phyloP scores from a whole-genome alignment of 768 basidiomycete genomes.

The Auricularia auricula-judae region DNA sequence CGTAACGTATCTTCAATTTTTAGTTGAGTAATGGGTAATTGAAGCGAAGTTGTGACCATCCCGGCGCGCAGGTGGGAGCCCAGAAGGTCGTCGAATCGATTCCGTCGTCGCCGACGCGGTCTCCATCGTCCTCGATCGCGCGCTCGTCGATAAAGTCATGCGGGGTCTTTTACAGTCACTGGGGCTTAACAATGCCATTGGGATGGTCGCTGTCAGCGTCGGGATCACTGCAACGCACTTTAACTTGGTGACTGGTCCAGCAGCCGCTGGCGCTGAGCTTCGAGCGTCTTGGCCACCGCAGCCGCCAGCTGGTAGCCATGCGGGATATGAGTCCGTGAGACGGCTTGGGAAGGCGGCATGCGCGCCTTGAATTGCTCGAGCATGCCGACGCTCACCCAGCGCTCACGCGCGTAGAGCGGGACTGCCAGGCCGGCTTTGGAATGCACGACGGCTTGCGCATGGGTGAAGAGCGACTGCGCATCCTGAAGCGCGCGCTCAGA shows the following conservation, averaged over 20 bases:
- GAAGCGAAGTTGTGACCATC: too few species aligned
- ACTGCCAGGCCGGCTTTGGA: constrained; percentile 54
- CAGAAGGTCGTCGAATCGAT: constrained; percentile 35
- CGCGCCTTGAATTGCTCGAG: constrained; percentile 65
- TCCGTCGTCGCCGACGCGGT: constrained; percentile 63
- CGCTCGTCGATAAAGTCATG: constrained; percentile 81
- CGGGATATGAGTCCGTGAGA: too few species aligned
- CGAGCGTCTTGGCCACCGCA: constrained; percentile 61
- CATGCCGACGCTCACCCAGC: constrained; percentile 66
- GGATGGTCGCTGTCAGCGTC: neutral
- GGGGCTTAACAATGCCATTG: constrained; percentile 47
- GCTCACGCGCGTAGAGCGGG: constrained; percentile 67
- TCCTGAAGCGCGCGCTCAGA: constrained; percentile 76
- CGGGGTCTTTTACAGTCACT: constrained; percentile 40
- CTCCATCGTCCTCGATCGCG: constrained; percentile 68
- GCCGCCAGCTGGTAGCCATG: constrained; percentile 45
- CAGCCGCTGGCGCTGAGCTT: constrained; percentile 54
- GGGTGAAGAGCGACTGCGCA: constrained; percentile 63
- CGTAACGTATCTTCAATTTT: too few species aligned
- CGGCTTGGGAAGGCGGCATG: neutral
- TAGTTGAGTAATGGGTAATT: too few species aligned
- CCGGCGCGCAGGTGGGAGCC: neutral
- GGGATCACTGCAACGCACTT: constrained; percentile 25
- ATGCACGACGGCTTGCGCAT: constrained; percentile 52
- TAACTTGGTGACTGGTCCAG: constrained; percentile 36